Percentiles rank a stretch among this genome's conserved stretches.
Evolutionary conservation across 352 stramenopile genomes (phyloP).

Genomic region (Vaucheria bursata): DNA sequence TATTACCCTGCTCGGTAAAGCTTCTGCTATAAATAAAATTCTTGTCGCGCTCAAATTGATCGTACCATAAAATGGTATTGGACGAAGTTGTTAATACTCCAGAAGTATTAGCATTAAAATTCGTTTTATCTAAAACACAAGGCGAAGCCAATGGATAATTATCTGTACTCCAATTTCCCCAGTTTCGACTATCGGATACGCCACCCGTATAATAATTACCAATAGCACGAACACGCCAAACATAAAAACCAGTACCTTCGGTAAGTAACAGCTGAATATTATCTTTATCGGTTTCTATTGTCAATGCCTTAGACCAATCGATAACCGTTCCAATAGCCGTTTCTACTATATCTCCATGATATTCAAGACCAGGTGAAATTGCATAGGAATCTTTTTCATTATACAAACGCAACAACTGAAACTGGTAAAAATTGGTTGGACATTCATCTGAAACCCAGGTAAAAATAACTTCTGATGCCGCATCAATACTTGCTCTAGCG

Average conservation of each 20-base stretch:
- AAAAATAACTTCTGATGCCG: neutral
- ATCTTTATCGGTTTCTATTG: neutral
- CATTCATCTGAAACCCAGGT: neutral
- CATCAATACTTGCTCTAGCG: too few relatives aligned
- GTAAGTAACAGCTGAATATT: neutral
- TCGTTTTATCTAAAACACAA: neutral
- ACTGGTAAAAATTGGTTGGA: neutral
- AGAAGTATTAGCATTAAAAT: neutral
- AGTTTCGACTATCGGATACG: neutral
- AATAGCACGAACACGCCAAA: neutral
- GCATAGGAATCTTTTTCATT: neutral
- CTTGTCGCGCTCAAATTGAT: neutral
- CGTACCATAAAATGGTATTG: neutral
- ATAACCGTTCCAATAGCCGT: neutral
- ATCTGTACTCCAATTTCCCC: neutral
- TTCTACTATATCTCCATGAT: too few relatives aligned
- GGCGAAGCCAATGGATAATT: too few relatives aligned
- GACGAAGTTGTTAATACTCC: neutral
- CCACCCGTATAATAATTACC: neutral
- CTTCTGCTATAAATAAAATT: neutral
- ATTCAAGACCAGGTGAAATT: too few relatives aligned
- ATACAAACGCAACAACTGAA: neutral
- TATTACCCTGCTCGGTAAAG: neutral
- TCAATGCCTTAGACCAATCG: neutral
- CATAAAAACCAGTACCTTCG: conserved; percentile 3